phyloP scores from a whole-genome alignment of 176 grass and related monocot species.

The Puya raimondii region DNA sequence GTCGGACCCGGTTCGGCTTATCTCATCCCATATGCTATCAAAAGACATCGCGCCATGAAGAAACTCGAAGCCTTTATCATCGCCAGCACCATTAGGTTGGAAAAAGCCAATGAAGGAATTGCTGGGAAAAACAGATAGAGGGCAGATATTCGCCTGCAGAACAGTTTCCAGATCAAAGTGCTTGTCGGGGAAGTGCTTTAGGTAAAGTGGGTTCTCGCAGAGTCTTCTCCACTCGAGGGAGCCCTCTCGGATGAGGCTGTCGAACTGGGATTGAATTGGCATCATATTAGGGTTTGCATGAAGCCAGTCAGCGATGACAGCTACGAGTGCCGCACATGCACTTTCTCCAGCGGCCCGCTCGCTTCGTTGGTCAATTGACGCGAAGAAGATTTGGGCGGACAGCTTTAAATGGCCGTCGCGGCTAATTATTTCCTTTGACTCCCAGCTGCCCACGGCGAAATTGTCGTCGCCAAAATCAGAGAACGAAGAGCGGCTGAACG shows the following conservation, averaged over 20 bases:
- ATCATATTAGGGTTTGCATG: conserved; percentile 62
- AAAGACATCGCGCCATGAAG: conserved; percentile 86
- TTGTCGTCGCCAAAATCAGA: conserved; percentile 79
- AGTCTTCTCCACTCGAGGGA: conserved; percentile 92
- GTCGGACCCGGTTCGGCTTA: conserved; percentile 35
- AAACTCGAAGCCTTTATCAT: conserved; percentile 56
- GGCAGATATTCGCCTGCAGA: conserved; percentile 61
- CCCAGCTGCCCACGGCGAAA: conserved; percentile 90
- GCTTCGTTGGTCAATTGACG: conserved; percentile 91
- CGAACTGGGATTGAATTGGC: conserved; percentile 80
- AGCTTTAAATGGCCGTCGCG: conserved; percentile 82
- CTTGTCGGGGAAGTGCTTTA: conserved; percentile 66
- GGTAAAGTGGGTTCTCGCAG: conserved; percentile 58
- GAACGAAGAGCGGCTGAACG: conserved; percentile 31
- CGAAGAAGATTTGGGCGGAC: conserved; percentile 70
- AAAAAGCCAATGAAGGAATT: conserved; percentile 92
- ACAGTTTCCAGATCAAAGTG: conserved; percentile 98
- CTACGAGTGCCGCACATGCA: conserved; percentile 83
- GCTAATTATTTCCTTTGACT: conserved; percentile 51
- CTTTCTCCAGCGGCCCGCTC: conserved; percentile 85
- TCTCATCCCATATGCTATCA: conserved; percentile 92
- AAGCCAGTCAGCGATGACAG: conserved; percentile 83
- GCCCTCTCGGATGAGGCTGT: conserved; percentile 83
- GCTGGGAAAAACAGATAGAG: conserved; percentile 48
- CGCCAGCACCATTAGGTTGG: conserved; percentile 59